Evolutionary conservation across 108 stramenopile species (phyloP).

Genomic region (Nannochloropsis oceanica): DNA sequence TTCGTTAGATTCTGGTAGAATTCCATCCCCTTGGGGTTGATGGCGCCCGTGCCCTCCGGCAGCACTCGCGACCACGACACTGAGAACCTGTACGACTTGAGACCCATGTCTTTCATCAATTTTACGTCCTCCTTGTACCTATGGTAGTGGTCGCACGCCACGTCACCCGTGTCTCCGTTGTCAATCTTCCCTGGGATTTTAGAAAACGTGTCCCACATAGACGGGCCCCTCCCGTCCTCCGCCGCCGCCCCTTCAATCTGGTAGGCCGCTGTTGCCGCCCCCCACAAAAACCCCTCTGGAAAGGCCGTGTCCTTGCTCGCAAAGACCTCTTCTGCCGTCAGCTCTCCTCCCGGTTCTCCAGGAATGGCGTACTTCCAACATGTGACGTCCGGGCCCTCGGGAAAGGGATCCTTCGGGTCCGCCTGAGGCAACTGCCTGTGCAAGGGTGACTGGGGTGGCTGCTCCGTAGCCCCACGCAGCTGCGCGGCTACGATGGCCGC

Average conservation of each 20-base stretch:
- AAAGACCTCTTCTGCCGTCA: background rate
- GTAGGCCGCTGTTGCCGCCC: constrained; percentile 66
- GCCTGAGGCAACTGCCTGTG: background rate
- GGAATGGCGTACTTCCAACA: background rate
- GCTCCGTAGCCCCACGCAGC: background rate
- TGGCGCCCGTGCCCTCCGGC: constrained; percentile 46
- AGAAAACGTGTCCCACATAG: constrained; percentile 75
- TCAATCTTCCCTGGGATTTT: constrained; percentile 25
- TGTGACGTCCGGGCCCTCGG: background rate
- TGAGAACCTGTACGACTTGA: constrained; percentile 67
- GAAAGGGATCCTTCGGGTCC: background rate
- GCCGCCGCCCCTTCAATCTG: constrained; percentile 68
- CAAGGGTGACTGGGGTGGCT: background rate
- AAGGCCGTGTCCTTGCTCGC: constrained; percentile 1
- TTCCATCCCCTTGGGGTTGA: constrained; percentile 50
- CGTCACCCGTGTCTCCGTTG: constrained; percentile 57
- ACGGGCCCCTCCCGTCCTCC: constrained; percentile 53
- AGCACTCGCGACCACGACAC: constrained; percentile 69
- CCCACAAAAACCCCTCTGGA: constrained; percentile 57
- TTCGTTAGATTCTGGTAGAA: constrained; percentile 66
- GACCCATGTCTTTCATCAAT: constrained; percentile 58
- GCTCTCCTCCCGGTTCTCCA: background rate
- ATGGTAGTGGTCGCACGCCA: constrained; percentile 80
- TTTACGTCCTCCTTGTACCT: constrained; percentile 59
- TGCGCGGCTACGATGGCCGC: background rate